These are phyloP conservation scores for Diplodia seriata DNA, from an alignment of 2,329 filamentous ascomycete genomes.

Conservation along the genomic window DNA sequence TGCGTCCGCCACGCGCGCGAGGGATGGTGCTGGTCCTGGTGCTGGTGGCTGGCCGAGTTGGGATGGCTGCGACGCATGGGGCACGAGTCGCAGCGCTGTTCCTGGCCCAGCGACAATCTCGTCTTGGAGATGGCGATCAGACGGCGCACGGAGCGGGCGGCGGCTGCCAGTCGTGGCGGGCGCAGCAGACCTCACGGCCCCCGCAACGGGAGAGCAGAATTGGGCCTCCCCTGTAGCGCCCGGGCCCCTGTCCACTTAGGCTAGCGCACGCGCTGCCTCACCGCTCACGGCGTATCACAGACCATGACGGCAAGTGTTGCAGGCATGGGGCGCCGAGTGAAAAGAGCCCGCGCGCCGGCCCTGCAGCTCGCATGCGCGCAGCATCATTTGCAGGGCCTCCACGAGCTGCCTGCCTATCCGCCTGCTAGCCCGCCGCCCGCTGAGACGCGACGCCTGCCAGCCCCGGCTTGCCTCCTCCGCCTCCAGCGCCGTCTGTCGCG, in stretches of 20 bases:
- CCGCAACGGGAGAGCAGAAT: slow-evolving; percentile 27
- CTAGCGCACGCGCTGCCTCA: slow-evolving; percentile 21
- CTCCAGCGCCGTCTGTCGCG: slow-evolving; percentile 1
- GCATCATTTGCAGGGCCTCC: slow-evolving; percentile 16
- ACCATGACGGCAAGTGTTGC: slow-evolving; percentile 12
- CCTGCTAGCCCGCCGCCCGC: slow-evolving; percentile 6
- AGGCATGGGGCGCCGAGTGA: slow-evolving; percentile 16
- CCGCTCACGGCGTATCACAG: slow-evolving; percentile 18
- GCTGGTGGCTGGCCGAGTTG: not conserved
- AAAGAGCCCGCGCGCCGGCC: slow-evolving; percentile 1
- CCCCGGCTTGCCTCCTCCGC: not conserved
- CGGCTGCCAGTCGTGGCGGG: not conserved
- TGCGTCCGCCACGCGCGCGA: not conserved
- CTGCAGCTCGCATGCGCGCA: slow-evolving; percentile 10
- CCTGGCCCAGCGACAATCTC: slow-evolving; percentile 20
- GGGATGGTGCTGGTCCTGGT: too few relatives aligned
- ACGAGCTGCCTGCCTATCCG: slow-evolving; percentile 23
- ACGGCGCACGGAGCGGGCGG: slow-evolving; percentile 1
- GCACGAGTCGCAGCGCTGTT: slow-evolving; percentile 15
- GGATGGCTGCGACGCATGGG: slow-evolving; percentile 18
- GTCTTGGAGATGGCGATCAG: slow-evolving; percentile 27
- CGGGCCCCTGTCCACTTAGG: not conserved
- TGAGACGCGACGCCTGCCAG: slow-evolving; percentile 8
- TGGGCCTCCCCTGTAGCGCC: slow-evolving; percentile 14
- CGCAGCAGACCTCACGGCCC: slow-evolving; percentile 2